Percentiles rank a stretch among this genome's conserved stretches.
phyloP scores from a whole-genome alignment of 768 basidiomycete species.

The Candolleomyces aberdarensis region DNA sequence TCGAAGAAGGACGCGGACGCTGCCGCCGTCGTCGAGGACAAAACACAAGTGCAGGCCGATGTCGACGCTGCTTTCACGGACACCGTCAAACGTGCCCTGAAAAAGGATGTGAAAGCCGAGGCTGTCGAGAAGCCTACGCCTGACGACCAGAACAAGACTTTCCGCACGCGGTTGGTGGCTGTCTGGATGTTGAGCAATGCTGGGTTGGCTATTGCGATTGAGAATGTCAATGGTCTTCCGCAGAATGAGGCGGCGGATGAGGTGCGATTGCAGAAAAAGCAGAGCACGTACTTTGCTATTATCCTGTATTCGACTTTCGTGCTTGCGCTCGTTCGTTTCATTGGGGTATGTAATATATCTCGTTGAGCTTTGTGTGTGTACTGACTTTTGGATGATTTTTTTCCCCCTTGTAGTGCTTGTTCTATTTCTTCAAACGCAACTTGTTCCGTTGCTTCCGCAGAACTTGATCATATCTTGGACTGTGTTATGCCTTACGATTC shows the following conservation, averaged over 20 bases:
- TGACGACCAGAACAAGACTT: slow-evolving; percentile 90
- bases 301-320: slow-evolving; percentile 80
- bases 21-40: slow-evolving; percentile 81
- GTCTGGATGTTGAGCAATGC: slow-evolving; percentile 81
- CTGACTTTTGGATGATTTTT: slow-evolving; percentile 75
- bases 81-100: slow-evolving; percentile 83
- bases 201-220: slow-evolving; percentile 64
- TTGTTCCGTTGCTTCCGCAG: slow-evolving; percentile 78
- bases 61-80: slow-evolving; percentile 90
- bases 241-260: slow-evolving; percentile 37
- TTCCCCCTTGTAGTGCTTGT: slow-evolving; percentile 78
- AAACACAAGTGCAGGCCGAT: slow-evolving; percentile 73
- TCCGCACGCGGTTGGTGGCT: slow-evolving; percentile 84
- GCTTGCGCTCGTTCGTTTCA: slow-evolving; percentile 68
- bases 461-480: slow-evolving; percentile 40
- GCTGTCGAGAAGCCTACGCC: slow-evolving; percentile 80
- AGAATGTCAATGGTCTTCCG: slow-evolving; percentile 55
- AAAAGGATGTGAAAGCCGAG: slow-evolving; percentile 65
- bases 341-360: slow-evolving; percentile 58
- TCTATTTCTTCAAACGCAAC: slow-evolving; percentile 80
- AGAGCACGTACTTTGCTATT: slow-evolving; percentile 65
- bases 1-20: slow-evolving; percentile 71
- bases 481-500: not conserved
- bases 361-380: no score
- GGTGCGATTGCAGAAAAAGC: slow-evolving; percentile 35